Evolutionary conservation across 768 basidiomycete species (phyloP).

Genomic region (Kwoniella dejecticola): DNA sequence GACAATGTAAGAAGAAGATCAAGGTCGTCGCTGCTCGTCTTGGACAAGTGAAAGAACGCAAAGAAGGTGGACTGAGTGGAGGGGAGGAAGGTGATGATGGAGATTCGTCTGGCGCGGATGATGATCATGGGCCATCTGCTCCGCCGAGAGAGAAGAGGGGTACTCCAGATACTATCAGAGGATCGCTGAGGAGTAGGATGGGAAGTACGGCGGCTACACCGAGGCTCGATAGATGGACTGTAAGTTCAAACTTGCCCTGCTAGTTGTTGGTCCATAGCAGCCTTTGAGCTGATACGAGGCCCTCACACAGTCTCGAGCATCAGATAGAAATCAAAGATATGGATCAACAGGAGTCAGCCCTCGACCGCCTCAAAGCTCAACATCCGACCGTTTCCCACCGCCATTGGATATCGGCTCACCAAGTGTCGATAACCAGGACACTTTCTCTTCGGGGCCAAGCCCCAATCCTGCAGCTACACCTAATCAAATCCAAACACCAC

Average conservation of each 20-base stretch:
- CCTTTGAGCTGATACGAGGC: too few species aligned
- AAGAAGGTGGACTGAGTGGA: background rate
- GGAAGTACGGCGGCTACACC: slow-evolving; percentile 9
- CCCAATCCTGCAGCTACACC: slow-evolving; percentile 13
- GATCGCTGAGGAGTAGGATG: slow-evolving; percentile 9
- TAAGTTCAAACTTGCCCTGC: background rate
- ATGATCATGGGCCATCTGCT: slow-evolving; percentile 54
- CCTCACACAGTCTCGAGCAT: slow-evolving; percentile 22
- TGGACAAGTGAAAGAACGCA: slow-evolving; percentile 22
- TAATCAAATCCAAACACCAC: background rate
- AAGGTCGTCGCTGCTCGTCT: slow-evolving; percentile 46
- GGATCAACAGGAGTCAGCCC: slow-evolving; percentile 30
- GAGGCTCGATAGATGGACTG: slow-evolving; percentile 7
- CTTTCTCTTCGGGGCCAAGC: background rate
- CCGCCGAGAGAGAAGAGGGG: slow-evolving; percentile 22
- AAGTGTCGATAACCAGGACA: slow-evolving; percentile 6
- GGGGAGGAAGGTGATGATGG: slow-evolving; percentile 7
- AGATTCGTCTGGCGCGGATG: slow-evolving; percentile 70
- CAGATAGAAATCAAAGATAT: slow-evolving; percentile 20
- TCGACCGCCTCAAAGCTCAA: background rate
- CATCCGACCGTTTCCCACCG: slow-evolving; percentile 21
- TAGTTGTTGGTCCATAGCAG: too few species aligned
- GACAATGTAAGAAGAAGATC: slow-evolving; percentile 53
- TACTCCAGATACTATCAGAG: slow-evolving; percentile 14
- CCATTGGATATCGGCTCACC: slow-evolving; percentile 40